Evolutionary conservation across 352 stramenopile genomes (phyloP), one percentile per base, ranked within the genome.

Genomic region (Globisporangium alternatum): DNA sequence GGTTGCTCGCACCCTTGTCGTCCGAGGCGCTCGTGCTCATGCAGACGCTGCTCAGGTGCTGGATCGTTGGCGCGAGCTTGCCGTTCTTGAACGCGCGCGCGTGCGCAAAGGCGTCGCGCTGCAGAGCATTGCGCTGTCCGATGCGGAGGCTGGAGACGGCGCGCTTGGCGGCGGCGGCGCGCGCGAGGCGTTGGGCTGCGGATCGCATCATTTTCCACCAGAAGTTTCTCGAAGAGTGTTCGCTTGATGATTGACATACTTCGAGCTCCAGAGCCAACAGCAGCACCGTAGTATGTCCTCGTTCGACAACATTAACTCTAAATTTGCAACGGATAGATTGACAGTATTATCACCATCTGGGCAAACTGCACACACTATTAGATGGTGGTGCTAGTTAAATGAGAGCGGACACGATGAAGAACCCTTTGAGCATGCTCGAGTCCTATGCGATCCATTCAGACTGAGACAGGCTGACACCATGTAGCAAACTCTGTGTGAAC

Each of bases 161-260:
- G 44, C 61, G 33, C 2, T 62, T 63, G 53, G 58, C 49, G 53
- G 68, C 31, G 19, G 67, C 71, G 54, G 69, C 73, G 60, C 75
- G 75, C 67, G 67, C 71, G 43, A 86, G 59, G 33, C 71, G 77
- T 63, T 86, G 71, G 47, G 72, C 71, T 37, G 72, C 62, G 12
- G 81, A 67, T 64, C 76, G 77, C 70, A 90, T 80, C 79, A 87
- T 88, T 54, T 62, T 73, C 43, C 30, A 19, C 28, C 28, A 47
- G 64, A 75, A 75, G 64, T 44, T 74, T 77, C 71, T 75, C 30
- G 68, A 77, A 74, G 41, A 66, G 39, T n/a, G n/a, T 33, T 19
- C 9, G 25, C 37, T 33, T 13, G 22, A 52, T 56, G 28, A 52
- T 56, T 60, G 35, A 44, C 44, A 35, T 5, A 47, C 19, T 53